A percentile compares a stretch with the other conserved stretches of the same genome.
These are phyloP conservation scores for Nidularia sp. DNA, from an alignment of 768 basidiomycete species.

Conservation along the genomic window DNA sequence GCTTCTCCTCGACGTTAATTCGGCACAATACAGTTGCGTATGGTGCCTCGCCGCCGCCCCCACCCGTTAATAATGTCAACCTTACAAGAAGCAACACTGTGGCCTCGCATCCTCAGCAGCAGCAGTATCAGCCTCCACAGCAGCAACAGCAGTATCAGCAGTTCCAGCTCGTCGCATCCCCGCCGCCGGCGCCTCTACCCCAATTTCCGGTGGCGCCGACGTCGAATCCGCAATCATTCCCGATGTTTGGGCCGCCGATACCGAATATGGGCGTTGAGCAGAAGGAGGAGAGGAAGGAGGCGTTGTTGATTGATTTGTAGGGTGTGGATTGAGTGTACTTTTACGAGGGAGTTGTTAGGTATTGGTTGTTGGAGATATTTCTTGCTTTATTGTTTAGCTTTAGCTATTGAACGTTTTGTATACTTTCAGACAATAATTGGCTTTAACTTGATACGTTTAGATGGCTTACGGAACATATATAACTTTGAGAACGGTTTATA, in stretches of 20 bases:
- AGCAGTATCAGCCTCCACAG: constrained; percentile 15
- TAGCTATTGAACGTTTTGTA: too few species aligned
- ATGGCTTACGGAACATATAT: too few species aligned
- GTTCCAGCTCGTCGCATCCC: constrained; percentile 16
- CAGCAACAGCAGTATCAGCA: constrained; percentile 22
- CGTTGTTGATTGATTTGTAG: constrained; percentile 50
- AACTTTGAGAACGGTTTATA: too few species aligned
- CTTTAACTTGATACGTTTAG: too few species aligned
- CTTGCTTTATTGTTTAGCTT: too few species aligned
- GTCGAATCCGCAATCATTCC: constrained; percentile 47
- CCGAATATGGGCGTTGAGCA: constrained; percentile 40
- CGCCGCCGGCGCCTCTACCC: constrained; percentile 36
- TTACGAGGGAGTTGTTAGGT: too few species aligned
- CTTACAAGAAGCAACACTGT: constrained; percentile 30
- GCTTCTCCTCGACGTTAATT: constrained; percentile 16
- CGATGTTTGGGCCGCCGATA: constrained; percentile 45
- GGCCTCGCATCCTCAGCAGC: constrained; percentile 9
- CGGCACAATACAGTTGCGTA: constrained; percentile 32
- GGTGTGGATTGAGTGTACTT: too few species aligned
- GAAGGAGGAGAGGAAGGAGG: constrained; percentile 65
- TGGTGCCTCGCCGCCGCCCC: constrained; percentile 12
- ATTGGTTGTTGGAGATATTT: too few species aligned
- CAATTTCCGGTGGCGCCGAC: constrained; percentile 68
- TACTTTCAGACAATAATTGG: too few species aligned
- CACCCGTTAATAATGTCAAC: constrained; percentile 3